These are phyloP conservation scores for Pleurotus ostreatus DNA, from an alignment of 768 basidiomycete genomes.

Conservation along the genomic window DNA sequence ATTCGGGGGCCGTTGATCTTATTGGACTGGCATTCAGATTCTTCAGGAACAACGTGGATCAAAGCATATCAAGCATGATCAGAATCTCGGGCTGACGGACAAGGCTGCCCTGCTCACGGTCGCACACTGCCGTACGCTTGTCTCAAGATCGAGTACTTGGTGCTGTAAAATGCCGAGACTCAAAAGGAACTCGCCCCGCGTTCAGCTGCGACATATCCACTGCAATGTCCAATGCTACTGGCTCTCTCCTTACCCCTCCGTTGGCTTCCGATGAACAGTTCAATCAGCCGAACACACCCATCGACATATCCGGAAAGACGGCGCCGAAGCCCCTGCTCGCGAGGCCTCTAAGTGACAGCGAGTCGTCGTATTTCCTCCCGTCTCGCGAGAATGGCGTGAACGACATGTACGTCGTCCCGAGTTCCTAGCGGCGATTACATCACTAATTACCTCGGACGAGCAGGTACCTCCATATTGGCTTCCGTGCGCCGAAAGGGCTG, in stretches of 20 bases:
- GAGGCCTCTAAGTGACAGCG: constrained; percentile 67
- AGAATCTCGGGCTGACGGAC: too few species aligned
- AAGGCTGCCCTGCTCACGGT: too few species aligned
- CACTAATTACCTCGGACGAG: not conserved
- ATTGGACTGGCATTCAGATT: too few species aligned
- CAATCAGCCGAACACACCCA: not conserved
- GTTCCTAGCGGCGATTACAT: not conserved
- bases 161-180: not conserved
- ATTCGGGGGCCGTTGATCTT: too few species aligned
- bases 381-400: constrained; percentile 79
- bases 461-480: constrained; percentile 81
- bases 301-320: not conserved
- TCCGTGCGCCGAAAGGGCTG: constrained; percentile 41
- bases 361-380: constrained; percentile 77
- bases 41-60: too few species aligned
- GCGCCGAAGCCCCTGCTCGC: constrained; percentile 26
- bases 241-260: too few species aligned
- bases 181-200: too few species aligned
- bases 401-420: constrained; percentile 60
- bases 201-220: too few species aligned
- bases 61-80: too few species aligned
- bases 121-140: too few species aligned
- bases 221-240: too few species aligned
- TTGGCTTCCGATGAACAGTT: not conserved
- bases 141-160: too few species aligned